Evolutionary conservation across 2,329 filamentous ascomycete species (phyloP), one percentile per base, ranked within the genome.

Genomic region (Xylariaceae sp.): DNA sequence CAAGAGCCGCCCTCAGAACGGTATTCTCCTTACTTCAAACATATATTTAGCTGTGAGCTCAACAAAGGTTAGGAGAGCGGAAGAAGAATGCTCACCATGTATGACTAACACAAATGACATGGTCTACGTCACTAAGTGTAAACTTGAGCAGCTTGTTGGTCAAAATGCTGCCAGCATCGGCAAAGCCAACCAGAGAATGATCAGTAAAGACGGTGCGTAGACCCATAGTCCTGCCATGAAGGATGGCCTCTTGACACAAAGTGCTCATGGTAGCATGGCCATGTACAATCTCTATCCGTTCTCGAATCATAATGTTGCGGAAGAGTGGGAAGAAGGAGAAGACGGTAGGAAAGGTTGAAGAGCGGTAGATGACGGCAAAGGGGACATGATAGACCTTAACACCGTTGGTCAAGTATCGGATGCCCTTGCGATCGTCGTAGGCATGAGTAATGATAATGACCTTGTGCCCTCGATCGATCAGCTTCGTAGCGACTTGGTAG

Each of bases 261-360:
- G 88, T 96, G 74, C 92, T 97, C 60, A 99, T 80, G 71, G 92
- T 96, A 28, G 85, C 94, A 78, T 99, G 95, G n/a, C 94, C 95
- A 72, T 99, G 95, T 0, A 99, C 93, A 67, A 99, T 99, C 74
- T 98, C 90, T 66, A 99, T 97, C 59, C 88, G 86, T 75, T 99
- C 95, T 41, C 95, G 87, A 60, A 99, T 90, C 61, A 97, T 86
- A 67, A 99, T 98, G 67, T 98, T 96, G 55, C 95, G 88, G 69
- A 99, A 93, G n/a, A 97, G 87, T 8, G 96, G 95, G 68, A 99
- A 99, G 78, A 96, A 97, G 26, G 94, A 97, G 79, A 98, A 98
- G 70, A 99, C 92, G 4, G 96, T 98, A 0, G 95, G 95, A 69
- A 99, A 94, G 11, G 92, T 96, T 4, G 92, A 87, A 63, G 92